These are phyloP conservation scores for Cardamine chenopodiifolia DNA, from an alignment of 345 rosid genomes.

Conservation along the genomic window DNA sequence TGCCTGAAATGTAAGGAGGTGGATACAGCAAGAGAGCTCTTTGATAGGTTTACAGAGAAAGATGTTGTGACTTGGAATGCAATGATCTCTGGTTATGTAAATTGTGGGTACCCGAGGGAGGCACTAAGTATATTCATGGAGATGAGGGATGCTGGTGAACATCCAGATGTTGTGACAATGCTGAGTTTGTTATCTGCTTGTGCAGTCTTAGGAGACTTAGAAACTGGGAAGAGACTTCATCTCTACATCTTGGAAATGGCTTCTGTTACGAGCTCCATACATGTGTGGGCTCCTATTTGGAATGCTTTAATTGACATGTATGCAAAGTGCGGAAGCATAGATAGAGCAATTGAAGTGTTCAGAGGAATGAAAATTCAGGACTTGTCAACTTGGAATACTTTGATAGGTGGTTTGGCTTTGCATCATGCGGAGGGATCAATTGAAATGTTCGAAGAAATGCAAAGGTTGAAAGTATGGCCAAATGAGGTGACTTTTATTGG, in stretches of 20 bases:
- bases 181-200: slow-evolving; percentile 70
- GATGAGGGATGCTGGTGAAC: slow-evolving; percentile 64
- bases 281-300: slow-evolving; percentile 49
- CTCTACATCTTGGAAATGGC: slow-evolving; percentile 46
- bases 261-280: slow-evolving; percentile 16
- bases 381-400: slow-evolving; percentile 67
- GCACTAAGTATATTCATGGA: slow-evolving; percentile 66
- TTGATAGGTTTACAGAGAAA: slow-evolving; percentile 53
- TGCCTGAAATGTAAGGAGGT: slow-evolving; percentile 59
- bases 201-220: slow-evolving; percentile 59
- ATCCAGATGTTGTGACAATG: slow-evolving; percentile 68
- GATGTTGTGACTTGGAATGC: slow-evolving; percentile 83
- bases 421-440: slow-evolving; percentile 59
- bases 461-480: slow-evolving; percentile 52
- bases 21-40: slow-evolving; percentile 62
- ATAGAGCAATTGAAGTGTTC: slow-evolving; percentile 58
- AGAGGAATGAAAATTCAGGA: slow-evolving; percentile 56
- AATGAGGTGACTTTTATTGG: slow-evolving; percentile 68
- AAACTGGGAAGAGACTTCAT: slow-evolving; percentile 61
- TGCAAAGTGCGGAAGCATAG: slow-evolving; percentile 70
- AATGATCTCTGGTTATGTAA: slow-evolving; percentile 66
- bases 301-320: slow-evolving; percentile 73
- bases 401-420: slow-evolving; percentile 66
- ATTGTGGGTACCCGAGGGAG: slow-evolving; percentile 44
- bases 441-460: slow-evolving; percentile 58